Percentiles rank a stretch among this genome's conserved stretches.
phyloP scores from a whole-genome alignment of 495 filamentous ascomycete genomes.

The Talaromyces proteolyticus region DNA sequence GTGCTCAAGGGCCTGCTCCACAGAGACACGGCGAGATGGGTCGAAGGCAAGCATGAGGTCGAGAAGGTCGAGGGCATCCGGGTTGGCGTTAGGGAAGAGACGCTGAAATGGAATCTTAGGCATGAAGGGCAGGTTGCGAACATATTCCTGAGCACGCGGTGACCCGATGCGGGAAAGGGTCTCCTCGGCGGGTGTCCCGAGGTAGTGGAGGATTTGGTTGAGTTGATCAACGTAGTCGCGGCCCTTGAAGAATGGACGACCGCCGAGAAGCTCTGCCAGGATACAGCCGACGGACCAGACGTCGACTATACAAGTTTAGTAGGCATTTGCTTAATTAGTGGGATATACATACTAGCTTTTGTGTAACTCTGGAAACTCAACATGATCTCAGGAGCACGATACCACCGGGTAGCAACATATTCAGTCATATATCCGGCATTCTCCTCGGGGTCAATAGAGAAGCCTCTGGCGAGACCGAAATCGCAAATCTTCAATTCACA shows the following conservation, averaged over 20 bases:
- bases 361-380: conserved; percentile 99
- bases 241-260: conserved; percentile 97
- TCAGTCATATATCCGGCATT: conserved; percentile 99
- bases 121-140: conserved; percentile 96
- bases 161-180: conserved; percentile 92
- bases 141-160: conserved; percentile 94
- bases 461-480: conserved; percentile 92
- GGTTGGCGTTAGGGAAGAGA: conserved; percentile 93
- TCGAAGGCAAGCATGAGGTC: conserved; percentile 98
- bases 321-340: neutral
- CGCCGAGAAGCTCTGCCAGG: conserved; percentile 90
- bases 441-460: conserved; percentile 95
- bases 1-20: conserved; percentile 92
- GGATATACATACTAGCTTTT: conserved; percentile 79
- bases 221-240: conserved; percentile 98
- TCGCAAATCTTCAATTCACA: conserved; percentile 99
- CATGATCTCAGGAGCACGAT: conserved; percentile 98
- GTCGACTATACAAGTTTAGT: conserved; percentile 59
- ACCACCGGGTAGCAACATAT: conserved; percentile 98
- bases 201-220: conserved; percentile 97
- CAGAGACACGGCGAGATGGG: conserved; percentile 81
- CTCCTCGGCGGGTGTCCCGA: conserved; percentile 93
- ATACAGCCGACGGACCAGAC: conserved; percentile 99
- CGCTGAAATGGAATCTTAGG: conserved; percentile 80
- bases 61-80: conserved; percentile 89